A percentile compares a stretch with the other conserved stretches of the same genome.
phyloP scores from a whole-genome alignment of 306 rosid genomes.

The Calophaca sinica region DNA sequence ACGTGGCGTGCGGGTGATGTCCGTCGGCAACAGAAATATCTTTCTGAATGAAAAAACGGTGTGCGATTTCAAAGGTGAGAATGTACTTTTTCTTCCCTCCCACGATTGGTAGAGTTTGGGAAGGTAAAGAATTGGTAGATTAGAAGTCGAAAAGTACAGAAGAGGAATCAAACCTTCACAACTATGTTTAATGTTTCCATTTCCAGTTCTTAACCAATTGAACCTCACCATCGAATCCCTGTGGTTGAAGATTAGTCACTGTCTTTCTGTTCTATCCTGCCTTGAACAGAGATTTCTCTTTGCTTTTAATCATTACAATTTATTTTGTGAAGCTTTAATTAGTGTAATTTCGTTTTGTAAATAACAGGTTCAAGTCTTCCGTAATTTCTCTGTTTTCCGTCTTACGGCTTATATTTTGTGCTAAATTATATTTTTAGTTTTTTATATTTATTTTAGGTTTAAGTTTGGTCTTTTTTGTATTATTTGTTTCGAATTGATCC shows the following conservation, averaged over 20 bases:
- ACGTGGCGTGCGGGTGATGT: slow-evolving; percentile 40
- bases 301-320: neutral
- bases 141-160: neutral
- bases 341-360: neutral
- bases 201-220: slow-evolving; percentile 18
- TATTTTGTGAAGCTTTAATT: neutral
- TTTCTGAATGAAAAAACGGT: neutral
- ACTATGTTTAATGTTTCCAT: neutral
- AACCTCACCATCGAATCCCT: neutral
- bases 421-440: no score
- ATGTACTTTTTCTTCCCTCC: no score
- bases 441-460: no score
- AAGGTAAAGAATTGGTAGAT: no score
- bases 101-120: no score
- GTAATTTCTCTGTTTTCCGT: no score
- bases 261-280: neutral
- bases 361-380: no score
- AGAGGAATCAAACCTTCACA: neutral
- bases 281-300: neutral
- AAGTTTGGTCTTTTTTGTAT: no score
- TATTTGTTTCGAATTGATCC: no score
- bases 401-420: no score
- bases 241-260: neutral
- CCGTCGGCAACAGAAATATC: slow-evolving; percentile 48
- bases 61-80: neutral